These are phyloP conservation scores for Quercus engelmannii DNA, from an alignment of 306 rosid genomes.

Conservation along the genomic window DNA sequence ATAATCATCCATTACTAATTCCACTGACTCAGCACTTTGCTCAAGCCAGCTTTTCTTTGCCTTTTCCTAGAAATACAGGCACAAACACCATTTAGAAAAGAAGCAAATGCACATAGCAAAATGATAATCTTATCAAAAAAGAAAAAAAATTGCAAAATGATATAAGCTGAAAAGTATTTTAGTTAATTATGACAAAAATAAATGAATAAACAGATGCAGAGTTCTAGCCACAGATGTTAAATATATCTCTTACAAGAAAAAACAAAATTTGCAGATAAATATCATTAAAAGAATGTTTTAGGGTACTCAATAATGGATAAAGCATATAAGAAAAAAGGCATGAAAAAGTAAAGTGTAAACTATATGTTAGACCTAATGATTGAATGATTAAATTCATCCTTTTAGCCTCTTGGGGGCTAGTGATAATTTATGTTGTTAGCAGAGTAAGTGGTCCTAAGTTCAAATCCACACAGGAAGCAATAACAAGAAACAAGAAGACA, in stretches of 20 bases:
- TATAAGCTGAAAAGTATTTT: background rate
- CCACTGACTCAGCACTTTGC: constrained; percentile 73
- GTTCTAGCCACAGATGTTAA: background rate
- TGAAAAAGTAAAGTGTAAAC: background rate
- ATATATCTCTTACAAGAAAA: background rate
- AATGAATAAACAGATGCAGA: background rate
- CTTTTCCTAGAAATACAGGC: constrained; percentile 50
- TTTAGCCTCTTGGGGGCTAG: too few relatives aligned
- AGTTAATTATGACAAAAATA: background rate
- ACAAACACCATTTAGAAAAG: background rate
- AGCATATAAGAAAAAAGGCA: background rate
- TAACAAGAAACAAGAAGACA: too few relatives aligned
- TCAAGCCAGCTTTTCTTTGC: constrained; percentile 81
- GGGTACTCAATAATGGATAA: background rate
- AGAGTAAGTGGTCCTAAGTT: too few relatives aligned
- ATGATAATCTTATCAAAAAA: background rate
- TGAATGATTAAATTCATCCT: too few relatives aligned
- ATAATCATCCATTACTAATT: constrained; percentile 50
- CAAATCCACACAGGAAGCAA: too few relatives aligned
- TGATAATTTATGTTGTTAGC: too few relatives aligned
- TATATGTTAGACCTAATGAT: background rate
- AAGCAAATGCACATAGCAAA: background rate
- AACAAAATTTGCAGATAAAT: background rate
- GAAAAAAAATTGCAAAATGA: too few relatives aligned
- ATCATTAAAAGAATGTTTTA: background rate